These are phyloP conservation scores for Pulveroboletus sp. DNA, from an alignment of 768 basidiomycete genomes.

Conservation along the genomic window DNA sequence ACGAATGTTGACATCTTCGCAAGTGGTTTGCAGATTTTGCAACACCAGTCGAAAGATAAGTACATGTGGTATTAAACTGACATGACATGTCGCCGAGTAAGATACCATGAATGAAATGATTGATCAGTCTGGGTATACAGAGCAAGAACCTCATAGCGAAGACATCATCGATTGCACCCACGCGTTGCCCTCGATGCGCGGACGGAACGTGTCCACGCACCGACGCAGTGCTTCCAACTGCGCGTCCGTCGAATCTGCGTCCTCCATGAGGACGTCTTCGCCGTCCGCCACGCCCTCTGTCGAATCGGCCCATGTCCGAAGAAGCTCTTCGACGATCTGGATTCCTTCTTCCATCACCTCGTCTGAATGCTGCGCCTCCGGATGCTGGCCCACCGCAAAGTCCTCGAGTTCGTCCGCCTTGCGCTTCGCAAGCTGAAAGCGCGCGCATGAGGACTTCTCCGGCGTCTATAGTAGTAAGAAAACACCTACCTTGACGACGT, in stretches of 20 bases:
- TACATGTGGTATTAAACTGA: too few species aligned
- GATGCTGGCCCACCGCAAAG: conserved; percentile 49
- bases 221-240: conserved; percentile 49
- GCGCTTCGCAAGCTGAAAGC: conserved; percentile 71
- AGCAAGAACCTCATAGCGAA: conserved; percentile 28
- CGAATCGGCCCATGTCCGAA: conserved; percentile 60
- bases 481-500: conserved; percentile 71
- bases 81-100: too few species aligned
- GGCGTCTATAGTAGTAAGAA: too few species aligned
- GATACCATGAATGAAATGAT: too few species aligned
- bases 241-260: conserved; percentile 35
- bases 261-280: conserved; percentile 49
- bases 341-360: conserved; percentile 77
- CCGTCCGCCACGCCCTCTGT: conserved; percentile 34
- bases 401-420: conserved; percentile 92
- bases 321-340: conserved; percentile 71
- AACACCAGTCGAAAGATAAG: too few species aligned
- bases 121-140: too few species aligned
- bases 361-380: conserved; percentile 45
- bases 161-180: conserved; percentile 69
- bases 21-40: too few species aligned
- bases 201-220: conserved; percentile 61
- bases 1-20: too few species aligned
- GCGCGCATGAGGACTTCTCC: neutral
- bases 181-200: conserved; percentile 68